Percentiles rank a stretch among this genome's conserved stretches.
Conservation (phyloP, 163 green algal species). For the Volvox carteri region DNA sequence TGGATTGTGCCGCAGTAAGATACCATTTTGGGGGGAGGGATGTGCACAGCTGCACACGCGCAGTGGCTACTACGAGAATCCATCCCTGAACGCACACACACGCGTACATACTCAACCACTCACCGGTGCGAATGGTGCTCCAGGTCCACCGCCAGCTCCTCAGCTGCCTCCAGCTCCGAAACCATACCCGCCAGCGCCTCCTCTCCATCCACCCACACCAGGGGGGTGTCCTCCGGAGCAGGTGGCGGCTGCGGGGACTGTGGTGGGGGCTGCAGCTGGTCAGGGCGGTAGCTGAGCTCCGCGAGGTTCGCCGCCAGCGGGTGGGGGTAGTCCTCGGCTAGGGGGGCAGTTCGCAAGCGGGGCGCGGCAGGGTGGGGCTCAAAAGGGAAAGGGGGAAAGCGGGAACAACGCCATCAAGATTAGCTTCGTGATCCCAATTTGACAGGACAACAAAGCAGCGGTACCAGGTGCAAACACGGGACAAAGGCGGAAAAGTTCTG, state of each 20-base stretch:
- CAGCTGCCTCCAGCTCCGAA: constrained; percentile 58
- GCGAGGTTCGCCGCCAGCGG: constrained; percentile 67
- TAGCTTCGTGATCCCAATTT: too few species aligned
- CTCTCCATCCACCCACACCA: constrained; percentile 77
- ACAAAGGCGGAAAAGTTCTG: too few species aligned
- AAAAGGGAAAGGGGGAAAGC: too few species aligned
- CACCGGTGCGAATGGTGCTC: constrained; percentile 91
- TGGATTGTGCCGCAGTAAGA: too few species aligned
- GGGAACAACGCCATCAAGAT: too few species aligned
- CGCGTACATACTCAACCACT: background rate
- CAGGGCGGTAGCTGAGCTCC: constrained; percentile 67
- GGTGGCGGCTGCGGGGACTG: constrained; percentile 23
- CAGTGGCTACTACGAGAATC: too few species aligned
- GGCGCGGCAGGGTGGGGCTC: background rate
- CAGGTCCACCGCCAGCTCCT: constrained; percentile 91
- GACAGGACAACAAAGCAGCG: too few species aligned
- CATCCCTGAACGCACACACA: background rate
- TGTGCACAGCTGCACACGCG: too few species aligned
- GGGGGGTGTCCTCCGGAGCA: constrained; percentile 69
- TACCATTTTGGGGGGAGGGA: too few species aligned
- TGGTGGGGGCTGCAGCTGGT: constrained; percentile 61
- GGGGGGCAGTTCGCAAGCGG: background rate
- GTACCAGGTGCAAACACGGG: too few species aligned
- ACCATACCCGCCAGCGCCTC: constrained; percentile 64
- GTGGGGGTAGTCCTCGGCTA: constrained; percentile 54